Percentiles rank a stretch among this genome's conserved stretches.
Evolutionary conservation across 1,284 basidiomycete species (phyloP).

Genomic region (Tilletia walkeri): DNA sequence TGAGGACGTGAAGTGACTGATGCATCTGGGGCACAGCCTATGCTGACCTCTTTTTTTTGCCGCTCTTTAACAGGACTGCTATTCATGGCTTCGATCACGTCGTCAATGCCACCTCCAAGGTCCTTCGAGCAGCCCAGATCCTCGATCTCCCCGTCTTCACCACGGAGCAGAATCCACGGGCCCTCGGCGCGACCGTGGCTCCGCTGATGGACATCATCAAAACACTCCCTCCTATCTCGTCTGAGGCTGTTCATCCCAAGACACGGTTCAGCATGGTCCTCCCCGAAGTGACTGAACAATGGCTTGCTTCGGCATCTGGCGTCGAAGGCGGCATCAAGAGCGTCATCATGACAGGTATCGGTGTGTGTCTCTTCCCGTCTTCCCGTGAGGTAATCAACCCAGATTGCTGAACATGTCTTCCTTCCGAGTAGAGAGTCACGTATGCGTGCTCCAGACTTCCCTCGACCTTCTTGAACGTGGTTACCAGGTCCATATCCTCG

Average conservation of each 20-base stretch:
- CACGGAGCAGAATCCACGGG: constrained; percentile 83
- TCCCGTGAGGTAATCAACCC: not conserved
- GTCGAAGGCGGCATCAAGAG: constrained; percentile 58
- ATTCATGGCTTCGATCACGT: constrained; percentile 43
- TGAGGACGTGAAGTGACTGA: constrained; percentile 6
- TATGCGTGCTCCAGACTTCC: constrained; percentile 81
- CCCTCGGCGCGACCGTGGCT: constrained; percentile 69
- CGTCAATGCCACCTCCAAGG: constrained; percentile 37
- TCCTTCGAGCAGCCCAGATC: constrained; percentile 59
- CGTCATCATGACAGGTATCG: constrained; percentile 79
- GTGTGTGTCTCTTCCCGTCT: constrained; percentile 58
- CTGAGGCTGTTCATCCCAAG: constrained; percentile 68
- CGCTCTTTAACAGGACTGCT: constrained; percentile 27
- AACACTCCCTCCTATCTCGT: constrained; percentile 63
- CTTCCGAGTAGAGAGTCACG: constrained; percentile 66
- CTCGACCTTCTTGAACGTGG: constrained; percentile 65
- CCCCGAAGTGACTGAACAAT: constrained; percentile 63
- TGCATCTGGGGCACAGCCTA: not conserved
- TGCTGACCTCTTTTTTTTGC: not conserved
- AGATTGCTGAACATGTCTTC: constrained; percentile 22
- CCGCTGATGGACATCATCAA: constrained; percentile 63
- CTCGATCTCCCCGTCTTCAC: constrained; percentile 70
- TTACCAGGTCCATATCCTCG: constrained; percentile 69
- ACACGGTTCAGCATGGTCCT: constrained; percentile 79
- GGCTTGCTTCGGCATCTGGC: constrained; percentile 58